Conservation (phyloP, 345 rosid species). For the Lenwebbia sp. region DNA sequence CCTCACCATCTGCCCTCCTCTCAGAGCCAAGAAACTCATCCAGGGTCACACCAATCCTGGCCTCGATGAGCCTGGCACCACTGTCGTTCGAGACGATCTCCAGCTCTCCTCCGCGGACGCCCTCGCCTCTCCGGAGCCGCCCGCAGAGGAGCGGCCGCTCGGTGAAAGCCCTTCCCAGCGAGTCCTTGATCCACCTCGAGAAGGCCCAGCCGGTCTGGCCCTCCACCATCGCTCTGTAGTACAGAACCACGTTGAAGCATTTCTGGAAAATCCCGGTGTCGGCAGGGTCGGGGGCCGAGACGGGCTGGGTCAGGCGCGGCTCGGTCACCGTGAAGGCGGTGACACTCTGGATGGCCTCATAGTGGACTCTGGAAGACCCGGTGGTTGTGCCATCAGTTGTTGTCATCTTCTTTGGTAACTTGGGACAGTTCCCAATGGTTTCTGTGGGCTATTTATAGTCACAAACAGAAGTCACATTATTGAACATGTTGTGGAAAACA, state of each 20-base stretch:
- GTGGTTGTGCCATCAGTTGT: neutral
- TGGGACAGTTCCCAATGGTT: neutral
- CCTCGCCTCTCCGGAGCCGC: conserved; percentile 33
- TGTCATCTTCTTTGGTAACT: conserved; percentile 10
- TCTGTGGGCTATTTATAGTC: neutral
- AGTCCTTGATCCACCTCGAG: conserved; percentile 74
- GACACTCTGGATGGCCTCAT: conserved; percentile 49
- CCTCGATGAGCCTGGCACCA: conserved; percentile 62
- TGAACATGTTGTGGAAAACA: neutral
- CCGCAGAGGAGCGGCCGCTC: conserved; percentile 61
- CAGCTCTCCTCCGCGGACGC: conserved; percentile 19
- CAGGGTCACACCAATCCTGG: conserved; percentile 26
- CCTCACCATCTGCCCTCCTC: conserved; percentile 28
- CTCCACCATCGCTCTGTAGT: conserved; percentile 23
- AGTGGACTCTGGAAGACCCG: conserved; percentile 4
- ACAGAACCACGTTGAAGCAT: conserved; percentile 38
- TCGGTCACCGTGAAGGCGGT: conserved; percentile 34
- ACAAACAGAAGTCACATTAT: neutral
- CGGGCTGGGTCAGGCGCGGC: conserved; percentile 31
- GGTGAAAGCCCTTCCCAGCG: conserved; percentile 39
- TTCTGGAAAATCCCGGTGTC: conserved; percentile 29
- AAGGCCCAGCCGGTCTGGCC: conserved; percentile 43
- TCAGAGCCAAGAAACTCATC: conserved; percentile 37
- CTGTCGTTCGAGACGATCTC: conserved; percentile 71
- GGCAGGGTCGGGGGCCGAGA: conserved; percentile 15